Evolutionary conservation across 1,284 basidiomycete genomes (phyloP).

Genomic region (Cryptococcus hybrid): DNA sequence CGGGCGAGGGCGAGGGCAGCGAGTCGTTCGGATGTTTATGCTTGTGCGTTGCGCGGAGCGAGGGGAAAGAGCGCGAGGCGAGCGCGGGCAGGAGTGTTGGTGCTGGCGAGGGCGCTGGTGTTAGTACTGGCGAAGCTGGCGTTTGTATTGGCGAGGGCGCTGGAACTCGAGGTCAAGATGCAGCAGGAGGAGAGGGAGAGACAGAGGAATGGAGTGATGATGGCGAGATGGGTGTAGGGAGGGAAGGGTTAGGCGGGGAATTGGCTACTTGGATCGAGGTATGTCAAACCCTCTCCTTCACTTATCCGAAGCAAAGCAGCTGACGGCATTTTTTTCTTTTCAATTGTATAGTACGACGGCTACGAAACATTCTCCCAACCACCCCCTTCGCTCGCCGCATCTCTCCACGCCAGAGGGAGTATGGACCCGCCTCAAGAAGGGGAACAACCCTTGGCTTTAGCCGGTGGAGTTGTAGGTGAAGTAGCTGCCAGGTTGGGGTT

Average conservation of each 20-base stretch:
- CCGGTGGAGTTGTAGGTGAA: conserved; percentile 26
- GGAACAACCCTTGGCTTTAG: conserved; percentile 18
- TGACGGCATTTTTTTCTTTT: background rate
- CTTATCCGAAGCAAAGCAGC: background rate
- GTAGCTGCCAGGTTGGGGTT: conserved; percentile 40
- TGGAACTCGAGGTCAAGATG: no score
- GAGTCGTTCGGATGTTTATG: no score
- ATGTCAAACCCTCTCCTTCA: conserved; percentile 9
- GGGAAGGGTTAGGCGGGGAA: conserved; percentile 33
- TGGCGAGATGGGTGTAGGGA: conserved; percentile 10
- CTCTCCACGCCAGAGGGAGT: conserved; percentile 36
- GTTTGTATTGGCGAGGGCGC: no score
- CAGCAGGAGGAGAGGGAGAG: background rate
- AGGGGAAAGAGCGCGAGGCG: background rate
- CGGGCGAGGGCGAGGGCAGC: background rate
- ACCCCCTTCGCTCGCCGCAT: conserved; percentile 42
- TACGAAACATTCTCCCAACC: conserved; percentile 50
- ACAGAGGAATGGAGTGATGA: background rate
- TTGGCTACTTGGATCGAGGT: conserved; percentile 46
- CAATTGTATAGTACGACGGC: conserved; percentile 42
- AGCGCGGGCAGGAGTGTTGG: background rate
- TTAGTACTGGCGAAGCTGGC: no score
- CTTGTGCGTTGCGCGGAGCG: no score
- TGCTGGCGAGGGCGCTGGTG: no score
- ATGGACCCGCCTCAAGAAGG: conserved; percentile 49